A percentile compares a stretch with the other conserved stretches of the same genome.
Conservation (phyloP, 768 basidiomycete genomes). For the Myochromella boudieri region DNA sequence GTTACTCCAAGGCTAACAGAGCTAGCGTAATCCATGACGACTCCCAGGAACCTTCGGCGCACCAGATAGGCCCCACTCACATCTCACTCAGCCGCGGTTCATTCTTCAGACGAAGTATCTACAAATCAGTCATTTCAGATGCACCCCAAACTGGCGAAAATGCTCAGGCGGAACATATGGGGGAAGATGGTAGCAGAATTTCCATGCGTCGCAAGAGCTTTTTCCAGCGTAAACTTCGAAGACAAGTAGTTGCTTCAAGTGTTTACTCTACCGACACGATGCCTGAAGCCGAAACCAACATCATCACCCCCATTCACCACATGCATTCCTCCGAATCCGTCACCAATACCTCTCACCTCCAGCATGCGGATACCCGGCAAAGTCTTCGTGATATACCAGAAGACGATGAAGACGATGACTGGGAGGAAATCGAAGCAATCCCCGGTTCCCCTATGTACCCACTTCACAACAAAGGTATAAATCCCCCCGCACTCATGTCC, state of each 20-base stretch:
- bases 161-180: neutral
- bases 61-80: neutral
- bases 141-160: neutral
- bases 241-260: neutral
- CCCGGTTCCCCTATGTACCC: conserved; percentile 14
- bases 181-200: conserved; percentile 4
- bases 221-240: conserved; percentile 8
- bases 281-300: neutral
- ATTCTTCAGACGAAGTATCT: conserved; percentile 12
- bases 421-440: conserved; percentile 19
- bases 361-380: neutral
- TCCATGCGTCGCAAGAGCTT: conserved; percentile 10
- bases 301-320: neutral
- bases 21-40: neutral
- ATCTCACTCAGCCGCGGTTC: conserved; percentile 13
- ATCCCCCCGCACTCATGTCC: conserved; percentile 7
- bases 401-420: conserved; percentile 17
- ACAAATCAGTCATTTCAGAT: conserved; percentile 6
- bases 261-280: neutral
- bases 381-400: conserved; percentile 3
- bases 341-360: neutral
- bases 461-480: conserved; percentile 15
- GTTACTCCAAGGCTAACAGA: neutral
- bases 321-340: neutral
- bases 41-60: neutral